Evolutionary conservation across 805 yeast genomes (phyloP), one percentile per base, ranked within the genome.

Genomic region (Saccharomycodes ludwigii): DNA sequence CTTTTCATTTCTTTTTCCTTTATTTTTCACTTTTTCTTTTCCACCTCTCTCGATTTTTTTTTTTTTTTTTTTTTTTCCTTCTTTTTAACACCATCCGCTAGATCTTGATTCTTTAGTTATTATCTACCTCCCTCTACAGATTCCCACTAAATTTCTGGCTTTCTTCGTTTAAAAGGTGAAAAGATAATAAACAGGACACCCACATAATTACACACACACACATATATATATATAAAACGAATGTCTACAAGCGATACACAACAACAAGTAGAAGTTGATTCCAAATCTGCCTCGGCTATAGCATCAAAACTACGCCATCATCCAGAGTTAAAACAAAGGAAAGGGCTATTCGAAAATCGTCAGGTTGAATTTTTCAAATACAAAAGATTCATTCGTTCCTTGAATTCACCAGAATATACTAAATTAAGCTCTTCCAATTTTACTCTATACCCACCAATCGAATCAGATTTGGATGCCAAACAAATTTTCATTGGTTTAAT

Each of bases 291-390:
- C 0, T 40, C 76, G 29, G 77, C 77, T 12, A 58, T 88, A 27
- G 95, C 94, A 24, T 66, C 68, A 32, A 79, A 65, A 39, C 61
- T 86, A 39, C 73, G 88, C 38, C 70, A 72, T 43, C 68, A 80
- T 53, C 50, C 61, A 21, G 55, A 59, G n/a, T 63, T 88, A 40
- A 91, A 88, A 49, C 80, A 77, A 55, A 73, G 98, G 46, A 69
- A 71, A 39, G 96, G 96, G 10, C 54, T 76, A n/a, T 61, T 76
- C 33, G 76, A 77, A 44, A 75, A 78, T 34, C 70, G 70, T 40
- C 74, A 73, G 29, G 68, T 72, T 21, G 94, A 83, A 37, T 85
- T 91, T 54, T 91, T 88, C 68, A 67, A 94, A 42, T 79, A 66
- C 54, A 88, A 88, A 55, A 71, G 98, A 46, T 78, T 83, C 26